Evolutionary conservation across 73 alveolate species (phyloP), one percentile per base, ranked within the genome.

Genomic region (Blepharisma japonicum): DNA sequence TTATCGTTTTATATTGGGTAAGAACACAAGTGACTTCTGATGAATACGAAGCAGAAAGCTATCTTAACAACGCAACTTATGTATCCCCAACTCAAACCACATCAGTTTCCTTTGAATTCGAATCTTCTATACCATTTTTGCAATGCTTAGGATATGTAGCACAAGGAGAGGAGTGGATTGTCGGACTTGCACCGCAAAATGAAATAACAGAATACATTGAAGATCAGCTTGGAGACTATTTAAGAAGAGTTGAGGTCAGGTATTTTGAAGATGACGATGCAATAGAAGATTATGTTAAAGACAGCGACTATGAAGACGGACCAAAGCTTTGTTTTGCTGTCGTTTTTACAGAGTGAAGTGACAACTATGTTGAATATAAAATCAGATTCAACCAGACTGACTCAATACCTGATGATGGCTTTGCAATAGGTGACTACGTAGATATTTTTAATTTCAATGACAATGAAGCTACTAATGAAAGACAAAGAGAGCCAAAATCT

Each of bases 221-320:
- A 21, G 42, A 61, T 2, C 23, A 53, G 23, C 68, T 53, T 53
- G 18, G 23, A 0, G 23, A 53, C 32, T 14, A 53, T 53, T 53
- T n/a, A 53, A 53, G 68, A n/a, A n/a, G 23, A 61, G 77, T 25
- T 27, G 50, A 61, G 38, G 42, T 61, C 21, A 27, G 38, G 21
- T 61, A 21, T 38, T 70, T 45, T 25, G 66, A 23, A 25, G 51
- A 77, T 56, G 56, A 82, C 45, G 23, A 39, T 23, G 82, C 55
- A 7, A 51, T 85, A 9, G 55, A 68, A 54, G n/a, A 25, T 6
- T 82, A 84, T 46, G 72, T 78, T n/a, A 79, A 70, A 25, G 68
- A 67, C 74, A 55, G 68, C n/a, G 82, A 82, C 27, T 53, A 68
- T n/a, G 91, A 84, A 6, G 83, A 83, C 25, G 82, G 71, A 21